A percentile compares a stretch with the other conserved stretches of the same genome.
Conservation (phyloP, 1,284 basidiomycete species). For the Cutaneotrichosporon sp. region DNA sequence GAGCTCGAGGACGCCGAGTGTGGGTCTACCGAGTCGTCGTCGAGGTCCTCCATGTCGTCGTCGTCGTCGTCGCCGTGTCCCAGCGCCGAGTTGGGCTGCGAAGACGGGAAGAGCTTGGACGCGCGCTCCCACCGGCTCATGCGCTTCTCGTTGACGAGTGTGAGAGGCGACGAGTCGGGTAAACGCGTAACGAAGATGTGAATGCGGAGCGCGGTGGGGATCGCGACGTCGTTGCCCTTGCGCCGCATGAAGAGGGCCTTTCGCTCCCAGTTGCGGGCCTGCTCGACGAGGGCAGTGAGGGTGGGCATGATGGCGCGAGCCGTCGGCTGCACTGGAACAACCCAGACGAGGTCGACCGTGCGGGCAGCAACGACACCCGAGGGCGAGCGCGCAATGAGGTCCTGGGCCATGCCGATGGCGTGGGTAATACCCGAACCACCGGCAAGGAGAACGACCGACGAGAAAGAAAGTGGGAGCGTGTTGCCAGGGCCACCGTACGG, state of each 20-base stretch:
- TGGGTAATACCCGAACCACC: constrained; percentile 53
- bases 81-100: neutral
- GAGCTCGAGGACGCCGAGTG: constrained; percentile 4
- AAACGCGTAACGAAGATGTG: constrained; percentile 47
- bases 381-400: constrained; percentile 41
- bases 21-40: constrained; percentile 1
- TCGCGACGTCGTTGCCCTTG: constrained; percentile 26
- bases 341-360: constrained; percentile 52
- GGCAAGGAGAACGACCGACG: constrained; percentile 46
- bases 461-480: constrained; percentile 47
- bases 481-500: constrained; percentile 52
- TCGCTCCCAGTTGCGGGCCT: constrained; percentile 40
- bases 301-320: constrained; percentile 44
- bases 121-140: constrained; percentile 5
- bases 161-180: constrained; percentile 38
- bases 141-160: constrained; percentile 25
- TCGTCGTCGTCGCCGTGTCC: constrained; percentile 7
- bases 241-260: constrained; percentile 32
- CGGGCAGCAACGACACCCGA: constrained; percentile 47
- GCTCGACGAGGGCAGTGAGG: constrained; percentile 40
- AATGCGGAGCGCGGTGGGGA: constrained; percentile 42
- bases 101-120: neutral
- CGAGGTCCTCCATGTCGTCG: constrained; percentile 9
- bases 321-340: constrained; percentile 41
- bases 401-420: constrained; percentile 42